Percentiles rank a stretch among this genome's conserved stretches.
phyloP scores from a whole-genome alignment of 1,139 yeast genomes.

The Candida dubliniensis region DNA sequence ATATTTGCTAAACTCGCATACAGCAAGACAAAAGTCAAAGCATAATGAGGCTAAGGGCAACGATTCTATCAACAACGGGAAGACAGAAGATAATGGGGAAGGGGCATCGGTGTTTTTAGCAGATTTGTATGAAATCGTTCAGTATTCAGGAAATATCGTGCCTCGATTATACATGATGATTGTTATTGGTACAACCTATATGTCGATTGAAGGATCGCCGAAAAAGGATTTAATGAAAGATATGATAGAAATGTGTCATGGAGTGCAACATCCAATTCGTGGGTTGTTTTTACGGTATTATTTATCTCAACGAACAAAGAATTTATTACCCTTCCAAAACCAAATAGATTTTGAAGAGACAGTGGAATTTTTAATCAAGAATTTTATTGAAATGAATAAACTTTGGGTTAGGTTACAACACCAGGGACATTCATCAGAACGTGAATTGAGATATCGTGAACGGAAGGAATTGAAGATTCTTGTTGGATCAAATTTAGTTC shows the following conservation, averaged over 20 bases:
- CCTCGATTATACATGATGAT: slow-evolving; percentile 94
- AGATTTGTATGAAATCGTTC: slow-evolving; percentile 91
- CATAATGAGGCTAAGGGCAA: background rate
- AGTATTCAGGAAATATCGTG: slow-evolving; percentile 89
- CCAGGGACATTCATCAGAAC: slow-evolving; percentile 88
- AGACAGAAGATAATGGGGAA: background rate
- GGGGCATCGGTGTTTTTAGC: slow-evolving; percentile 67
- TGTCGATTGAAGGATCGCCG: slow-evolving; percentile 78
- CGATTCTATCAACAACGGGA: too few relatives aligned
- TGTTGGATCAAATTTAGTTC: slow-evolving; percentile 88
- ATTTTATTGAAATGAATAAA: slow-evolving; percentile 96
- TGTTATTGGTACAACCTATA: slow-evolving; percentile 88
- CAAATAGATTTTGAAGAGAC: slow-evolving; percentile 61
- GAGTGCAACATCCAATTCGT: slow-evolving; percentile 93
- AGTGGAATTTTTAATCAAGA: slow-evolving; percentile 71
- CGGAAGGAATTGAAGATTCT: slow-evolving; percentile 86
- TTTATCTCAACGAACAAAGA: slow-evolving; percentile 79
- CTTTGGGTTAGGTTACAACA: slow-evolving; percentile 96
- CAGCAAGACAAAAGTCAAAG: slow-evolving; percentile 21
- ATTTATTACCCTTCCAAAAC: slow-evolving; percentile 52
- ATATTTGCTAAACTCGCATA: slow-evolving; percentile 67
- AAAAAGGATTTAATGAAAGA: slow-evolving; percentile 86
- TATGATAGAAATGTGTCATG: slow-evolving; percentile 97
- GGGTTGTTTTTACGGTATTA: slow-evolving; percentile 90
- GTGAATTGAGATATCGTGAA: slow-evolving; percentile 72